Evolutionary conservation across 2,329 filamentous ascomycete genomes (phyloP).

Genomic region (Venturia pyrina): DNA sequence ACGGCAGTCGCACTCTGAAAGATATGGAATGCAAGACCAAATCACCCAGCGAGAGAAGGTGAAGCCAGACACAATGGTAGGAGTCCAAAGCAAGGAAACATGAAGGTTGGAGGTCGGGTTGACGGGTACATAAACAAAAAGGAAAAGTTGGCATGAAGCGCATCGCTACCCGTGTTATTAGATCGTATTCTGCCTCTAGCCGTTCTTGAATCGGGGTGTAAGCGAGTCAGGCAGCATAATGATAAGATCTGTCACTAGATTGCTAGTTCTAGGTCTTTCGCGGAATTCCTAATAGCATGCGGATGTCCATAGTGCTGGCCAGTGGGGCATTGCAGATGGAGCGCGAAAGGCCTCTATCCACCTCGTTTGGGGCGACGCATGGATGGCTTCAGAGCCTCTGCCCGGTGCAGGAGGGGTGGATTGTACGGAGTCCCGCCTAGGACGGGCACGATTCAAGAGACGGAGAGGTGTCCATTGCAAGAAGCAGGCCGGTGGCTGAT

Average conservation of each 20-base stretch:
- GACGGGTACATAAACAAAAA: background rate
- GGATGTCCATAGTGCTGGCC: background rate
- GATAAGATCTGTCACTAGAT: background rate
- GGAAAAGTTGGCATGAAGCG: conserved; percentile 4
- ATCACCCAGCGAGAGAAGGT: conserved; percentile 1
- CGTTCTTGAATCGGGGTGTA: background rate
- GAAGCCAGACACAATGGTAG: background rate
- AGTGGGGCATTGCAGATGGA: no score
- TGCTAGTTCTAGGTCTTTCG: background rate
- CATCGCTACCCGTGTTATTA: background rate
- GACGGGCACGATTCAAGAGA: background rate
- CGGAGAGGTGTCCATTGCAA: background rate
- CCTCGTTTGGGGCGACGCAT: background rate
- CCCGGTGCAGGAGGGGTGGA: background rate
- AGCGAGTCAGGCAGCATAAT: background rate
- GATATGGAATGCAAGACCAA: background rate
- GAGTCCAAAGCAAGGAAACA: background rate
- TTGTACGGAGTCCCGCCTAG: no score
- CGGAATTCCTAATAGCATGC: background rate
- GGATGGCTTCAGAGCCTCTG: background rate
- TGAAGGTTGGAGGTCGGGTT: background rate
- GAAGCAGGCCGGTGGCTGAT: background rate
- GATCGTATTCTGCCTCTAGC: background rate
- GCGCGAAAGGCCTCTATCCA: no score
- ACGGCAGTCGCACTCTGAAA: background rate